These are phyloP conservation scores for Aurinia saxatilis DNA, from an alignment of 345 rosid genomes.

Conservation along the genomic window DNA sequence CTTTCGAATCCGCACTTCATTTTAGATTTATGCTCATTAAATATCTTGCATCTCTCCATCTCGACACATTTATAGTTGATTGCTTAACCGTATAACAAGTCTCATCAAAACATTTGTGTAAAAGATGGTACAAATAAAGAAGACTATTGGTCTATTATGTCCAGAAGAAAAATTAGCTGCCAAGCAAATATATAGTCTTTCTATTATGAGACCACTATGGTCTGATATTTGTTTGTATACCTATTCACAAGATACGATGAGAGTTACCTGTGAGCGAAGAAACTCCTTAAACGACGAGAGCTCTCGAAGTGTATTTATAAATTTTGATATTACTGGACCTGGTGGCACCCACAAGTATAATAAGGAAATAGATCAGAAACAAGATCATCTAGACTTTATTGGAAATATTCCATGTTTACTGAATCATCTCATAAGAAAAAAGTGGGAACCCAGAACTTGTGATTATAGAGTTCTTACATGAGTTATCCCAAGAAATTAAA, in stretches of 20 bases:
- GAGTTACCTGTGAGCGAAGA: slow-evolving; percentile 71
- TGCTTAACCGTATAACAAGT: not conserved
- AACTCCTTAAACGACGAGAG: slow-evolving; percentile 74
- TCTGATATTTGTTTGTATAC: not conserved
- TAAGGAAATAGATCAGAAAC: slow-evolving; percentile 1
- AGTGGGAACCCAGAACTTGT: not conserved
- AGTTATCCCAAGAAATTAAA: not conserved
- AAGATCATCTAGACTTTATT: not conserved
- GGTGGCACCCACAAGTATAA: not conserved
- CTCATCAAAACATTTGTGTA: not conserved
- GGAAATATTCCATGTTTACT: not conserved
- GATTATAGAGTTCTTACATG: not conserved
- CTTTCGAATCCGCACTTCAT: not conserved
- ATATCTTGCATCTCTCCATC: not conserved
- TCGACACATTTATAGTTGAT: not conserved
- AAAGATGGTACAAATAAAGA: not conserved
- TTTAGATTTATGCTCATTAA: not conserved
- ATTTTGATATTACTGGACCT: slow-evolving; percentile 79
- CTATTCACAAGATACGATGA: not conserved
- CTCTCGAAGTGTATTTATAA: slow-evolving; percentile 65
- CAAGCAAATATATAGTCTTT: not conserved
- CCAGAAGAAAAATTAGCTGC: not conserved
- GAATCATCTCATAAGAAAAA: not conserved
- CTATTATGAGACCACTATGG: not conserved
- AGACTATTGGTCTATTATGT: not conserved